phyloP scores from a whole-genome alignment of 1,284 basidiomycete genomes.

The Apiotrichum sp. region DNA sequence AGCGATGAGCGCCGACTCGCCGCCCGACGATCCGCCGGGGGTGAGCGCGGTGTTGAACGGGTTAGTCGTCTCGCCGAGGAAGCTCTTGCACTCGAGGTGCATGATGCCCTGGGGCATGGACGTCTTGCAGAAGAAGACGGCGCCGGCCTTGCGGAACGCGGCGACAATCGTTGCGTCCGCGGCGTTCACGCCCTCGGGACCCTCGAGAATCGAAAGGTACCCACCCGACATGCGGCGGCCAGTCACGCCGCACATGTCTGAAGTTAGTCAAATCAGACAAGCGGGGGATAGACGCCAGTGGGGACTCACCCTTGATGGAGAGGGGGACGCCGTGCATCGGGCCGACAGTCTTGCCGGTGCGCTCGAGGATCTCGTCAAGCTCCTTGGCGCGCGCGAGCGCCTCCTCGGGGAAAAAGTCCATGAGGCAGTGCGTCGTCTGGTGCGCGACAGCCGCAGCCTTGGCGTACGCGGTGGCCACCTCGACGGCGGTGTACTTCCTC shows the following conservation, averaged over 20 bases:
- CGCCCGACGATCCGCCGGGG: slow-evolving; percentile 57
- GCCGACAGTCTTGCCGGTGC: slow-evolving; percentile 52
- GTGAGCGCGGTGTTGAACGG: slow-evolving; percentile 55
- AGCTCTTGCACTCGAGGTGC: slow-evolving; percentile 27
- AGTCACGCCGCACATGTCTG: slow-evolving; percentile 45
- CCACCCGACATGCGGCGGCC: slow-evolving; percentile 33
- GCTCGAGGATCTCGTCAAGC: slow-evolving; percentile 55
- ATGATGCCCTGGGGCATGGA: slow-evolving; percentile 32
- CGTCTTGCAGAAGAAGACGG: slow-evolving; percentile 24
- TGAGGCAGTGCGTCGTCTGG: slow-evolving; percentile 57
- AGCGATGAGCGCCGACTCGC: slow-evolving; percentile 54
- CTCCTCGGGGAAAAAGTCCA: slow-evolving; percentile 61
- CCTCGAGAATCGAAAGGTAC: slow-evolving; percentile 18
- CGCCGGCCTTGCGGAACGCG: slow-evolving; percentile 26
- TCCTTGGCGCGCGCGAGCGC: slow-evolving; percentile 55
- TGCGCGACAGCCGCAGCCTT: slow-evolving; percentile 28
- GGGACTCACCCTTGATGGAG: slow-evolving; percentile 51
- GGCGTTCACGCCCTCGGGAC: not conserved
- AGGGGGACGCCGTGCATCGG: slow-evolving; percentile 60
- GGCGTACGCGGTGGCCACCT: slow-evolving; percentile 29
- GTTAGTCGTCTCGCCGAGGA: slow-evolving; percentile 38
- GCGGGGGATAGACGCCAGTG: too few relatives aligned
- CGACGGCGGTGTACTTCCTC: slow-evolving; percentile 22
- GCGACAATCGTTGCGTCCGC: slow-evolving; percentile 13
- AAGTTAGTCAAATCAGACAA: not conserved